Base-by-base conservation (phyloP, 2,329 filamentous ascomycete genomes). In the Davidsoniella australis region DNA sequence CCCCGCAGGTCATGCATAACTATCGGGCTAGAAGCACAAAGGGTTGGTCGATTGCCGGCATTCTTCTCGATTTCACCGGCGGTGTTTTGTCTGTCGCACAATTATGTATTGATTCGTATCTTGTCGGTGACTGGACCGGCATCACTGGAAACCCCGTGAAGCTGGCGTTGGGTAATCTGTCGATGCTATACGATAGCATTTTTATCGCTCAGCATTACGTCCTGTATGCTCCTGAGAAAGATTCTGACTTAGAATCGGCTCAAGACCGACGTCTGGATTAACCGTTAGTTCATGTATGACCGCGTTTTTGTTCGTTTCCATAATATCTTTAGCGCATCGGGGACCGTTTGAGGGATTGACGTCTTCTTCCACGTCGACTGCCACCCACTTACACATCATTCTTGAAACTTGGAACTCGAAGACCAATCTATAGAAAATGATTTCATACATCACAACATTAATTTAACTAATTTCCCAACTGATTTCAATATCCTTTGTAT, bases 71-170 rank as follows among this genome's bases (percentile, higher is more conserved):
- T 61, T 73, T 94, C 53, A 68, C 71, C 1, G 91, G 91, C 37
- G 87, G 89, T 36, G 60, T 91, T 16, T 68, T 96, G 45, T 94
- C 85, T 53, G 72, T 95, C 47, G 66, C 75, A 2, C 91, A 98
- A 64, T 73, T 94, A 54, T 66, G 80, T 18, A 79, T 96, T 54
- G 91, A 96, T 66, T 87, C 85, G 53, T 85, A 81, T 52, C 66
- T 93, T 37, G 80, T 91, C 62, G 73, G 73, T 49, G 86, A 94
- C 66, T 95, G 89, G 88, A 83, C 80, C 44, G 91, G 89, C 18
- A 71, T 96, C 51, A 87, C 81, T 0, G 89, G 88, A 1, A 96
- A 96, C 62, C 85, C 87, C 0, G 81, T 91, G 57, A 98, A 96
- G 67, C 78, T 96, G 52, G 78, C 80, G 2, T 71, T 96, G 40